Conservation (phyloP, 495 filamentous ascomycete species). For the Daldinia concentrica region DNA sequence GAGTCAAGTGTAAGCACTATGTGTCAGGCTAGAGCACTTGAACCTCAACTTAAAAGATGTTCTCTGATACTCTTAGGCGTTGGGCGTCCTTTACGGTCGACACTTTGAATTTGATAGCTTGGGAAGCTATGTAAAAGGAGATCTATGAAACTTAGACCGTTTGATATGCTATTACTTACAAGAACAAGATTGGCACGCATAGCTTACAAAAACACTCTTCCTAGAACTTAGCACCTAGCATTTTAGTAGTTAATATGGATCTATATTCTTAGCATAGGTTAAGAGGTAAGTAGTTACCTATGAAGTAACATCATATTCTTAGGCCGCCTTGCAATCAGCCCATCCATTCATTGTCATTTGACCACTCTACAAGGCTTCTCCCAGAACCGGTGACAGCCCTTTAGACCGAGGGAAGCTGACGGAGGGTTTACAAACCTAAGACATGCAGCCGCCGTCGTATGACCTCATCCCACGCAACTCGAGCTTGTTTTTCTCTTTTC, state of each 20-base stretch:
- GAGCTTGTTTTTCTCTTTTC: slow-evolving; percentile 6
- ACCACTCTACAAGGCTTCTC: neutral
- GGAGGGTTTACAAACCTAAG: slow-evolving; percentile 36
- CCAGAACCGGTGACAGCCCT: no score
- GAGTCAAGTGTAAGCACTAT: neutral
- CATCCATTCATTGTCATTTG: neutral
- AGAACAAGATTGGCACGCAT: neutral
- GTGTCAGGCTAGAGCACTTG: neutral
- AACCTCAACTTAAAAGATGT: neutral
- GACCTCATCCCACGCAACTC: slow-evolving; percentile 3
- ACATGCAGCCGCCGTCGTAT: slow-evolving; percentile 32
- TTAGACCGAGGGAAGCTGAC: slow-evolving; percentile 20
- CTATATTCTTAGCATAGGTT: neutral
- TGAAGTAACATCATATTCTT: neutral
- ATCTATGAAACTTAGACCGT: neutral
- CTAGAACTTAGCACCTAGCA: neutral
- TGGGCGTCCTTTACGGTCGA: neutral
- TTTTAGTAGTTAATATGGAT: neutral
- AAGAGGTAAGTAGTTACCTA: neutral
- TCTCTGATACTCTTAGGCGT: neutral
- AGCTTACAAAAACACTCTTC: neutral
- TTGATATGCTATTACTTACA: neutral
- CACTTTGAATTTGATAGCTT: neutral
- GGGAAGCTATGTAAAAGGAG: neutral
- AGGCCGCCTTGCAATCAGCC: neutral